These are phyloP conservation scores for Nakazawaea wyomingensis DNA, from an alignment of 805 yeast species.

Conservation along the genomic window DNA sequence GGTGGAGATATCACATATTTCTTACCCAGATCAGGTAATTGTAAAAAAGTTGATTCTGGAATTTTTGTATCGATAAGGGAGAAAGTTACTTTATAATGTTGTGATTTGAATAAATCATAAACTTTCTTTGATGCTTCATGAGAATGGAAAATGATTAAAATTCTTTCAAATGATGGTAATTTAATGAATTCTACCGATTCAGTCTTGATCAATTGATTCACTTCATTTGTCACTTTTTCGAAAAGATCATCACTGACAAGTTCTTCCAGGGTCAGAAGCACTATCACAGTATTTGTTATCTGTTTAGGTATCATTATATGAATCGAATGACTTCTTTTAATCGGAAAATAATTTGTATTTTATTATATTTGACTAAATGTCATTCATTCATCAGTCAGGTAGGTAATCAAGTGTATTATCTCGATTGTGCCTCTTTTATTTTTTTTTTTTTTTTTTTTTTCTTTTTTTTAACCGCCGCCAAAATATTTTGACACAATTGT, in stretches of 20 bases:
- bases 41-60: conserved; percentile 10
- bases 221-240: not conserved
- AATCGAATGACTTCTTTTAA: too few relatives aligned
- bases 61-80: conserved; percentile 6
- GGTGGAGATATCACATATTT: conserved; percentile 15
- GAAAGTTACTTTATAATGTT: conserved; percentile 15
- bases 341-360: too few relatives aligned
- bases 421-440: not conserved
- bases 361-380: too few relatives aligned
- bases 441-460: conserved; percentile 5
- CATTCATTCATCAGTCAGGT: too few relatives aligned
- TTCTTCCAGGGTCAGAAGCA: not conserved
- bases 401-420: not conserved
- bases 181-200: conserved; percentile 18
- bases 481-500: too few relatives aligned
- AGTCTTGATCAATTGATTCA: conserved; percentile 7
- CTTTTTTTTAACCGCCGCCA: not conserved
- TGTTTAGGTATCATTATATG: not conserved
- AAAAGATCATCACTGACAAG: conserved; percentile 4
- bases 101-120: conserved; percentile 14
- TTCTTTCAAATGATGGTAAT: conserved; percentile 23
- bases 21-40: conserved; percentile 14
- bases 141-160: conserved; percentile 22
- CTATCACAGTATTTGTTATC: conserved; percentile 5
- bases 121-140: conserved; percentile 15